These are phyloP conservation scores for Lasiosphaeria hispida DNA, from an alignment of 495 filamentous ascomycete genomes.

Conservation along the genomic window DNA sequence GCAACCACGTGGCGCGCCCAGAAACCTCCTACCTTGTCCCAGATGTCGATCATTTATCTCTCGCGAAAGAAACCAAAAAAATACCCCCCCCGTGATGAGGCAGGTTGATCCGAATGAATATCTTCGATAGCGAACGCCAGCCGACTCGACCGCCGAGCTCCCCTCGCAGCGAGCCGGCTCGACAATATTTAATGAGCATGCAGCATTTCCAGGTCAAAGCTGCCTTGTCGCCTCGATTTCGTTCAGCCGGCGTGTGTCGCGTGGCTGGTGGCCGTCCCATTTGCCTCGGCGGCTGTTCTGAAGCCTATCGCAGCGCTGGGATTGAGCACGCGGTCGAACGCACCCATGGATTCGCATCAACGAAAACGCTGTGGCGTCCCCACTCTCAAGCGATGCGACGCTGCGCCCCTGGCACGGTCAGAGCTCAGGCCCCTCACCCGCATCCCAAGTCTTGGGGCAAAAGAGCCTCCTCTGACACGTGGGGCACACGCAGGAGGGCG, in stretches of 20 bases:
- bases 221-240: conserved; percentile 2
- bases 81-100: too few relatives aligned
- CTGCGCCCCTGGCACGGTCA: not conserved
- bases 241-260: not conserved
- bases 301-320: not conserved
- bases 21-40: not conserved
- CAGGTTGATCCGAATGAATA: conserved; percentile 1
- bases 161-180: not conserved
- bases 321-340: conserved; percentile 6
- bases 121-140: not conserved
- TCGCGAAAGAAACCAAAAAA: not conserved
- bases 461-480: too few relatives aligned
- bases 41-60: conserved; percentile 1
- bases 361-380: not conserved
- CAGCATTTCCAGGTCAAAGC: not conserved
- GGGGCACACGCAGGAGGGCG: too few relatives aligned
- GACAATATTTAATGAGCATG: not conserved
- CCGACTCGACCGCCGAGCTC: not conserved
- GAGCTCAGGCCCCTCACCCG: not conserved
- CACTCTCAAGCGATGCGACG: conserved; percentile 1
- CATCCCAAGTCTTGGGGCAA: not conserved
- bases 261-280: not conserved
- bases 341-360: conserved; percentile 1
- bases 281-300: conserved; percentile 2
- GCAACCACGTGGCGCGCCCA: not conserved